A percentile compares a stretch with the other conserved stretches of the same genome.
These are phyloP conservation scores for Geum urbanum DNA, from an alignment of 306 rosid genomes.

Conservation along the genomic window DNA sequence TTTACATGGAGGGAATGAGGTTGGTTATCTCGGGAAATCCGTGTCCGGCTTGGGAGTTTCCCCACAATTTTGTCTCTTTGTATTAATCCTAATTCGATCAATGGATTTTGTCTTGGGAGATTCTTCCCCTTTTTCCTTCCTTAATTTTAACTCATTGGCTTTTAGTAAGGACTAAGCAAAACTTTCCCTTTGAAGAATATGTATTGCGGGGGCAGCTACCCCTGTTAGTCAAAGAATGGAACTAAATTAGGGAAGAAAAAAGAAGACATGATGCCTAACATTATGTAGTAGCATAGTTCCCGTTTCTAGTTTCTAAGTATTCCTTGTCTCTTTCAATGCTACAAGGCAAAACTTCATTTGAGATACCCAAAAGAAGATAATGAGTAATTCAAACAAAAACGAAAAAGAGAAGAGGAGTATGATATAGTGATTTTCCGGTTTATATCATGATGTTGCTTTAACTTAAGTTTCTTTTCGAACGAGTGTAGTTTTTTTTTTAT, in stretches of 20 bases:
- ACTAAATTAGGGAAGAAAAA: neutral
- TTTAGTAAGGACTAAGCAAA: neutral
- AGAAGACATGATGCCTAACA: neutral
- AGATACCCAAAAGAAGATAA: too few relatives aligned
- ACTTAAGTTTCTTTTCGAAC: too few relatives aligned
- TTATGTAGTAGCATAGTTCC: too few relatives aligned
- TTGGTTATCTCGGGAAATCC: neutral
- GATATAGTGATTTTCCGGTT: too few relatives aligned
- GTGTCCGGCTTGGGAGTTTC: neutral
- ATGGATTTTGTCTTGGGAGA: neutral
- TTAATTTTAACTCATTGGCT: neutral
- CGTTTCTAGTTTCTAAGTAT: too few relatives aligned
- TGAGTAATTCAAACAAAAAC: too few relatives aligned
- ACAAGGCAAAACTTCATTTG: too few relatives aligned
- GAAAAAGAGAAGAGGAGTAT: too few relatives aligned
- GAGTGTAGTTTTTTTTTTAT: too few relatives aligned
- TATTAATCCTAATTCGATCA: neutral
- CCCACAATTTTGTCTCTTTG: neutral
- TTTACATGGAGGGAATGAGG: neutral
- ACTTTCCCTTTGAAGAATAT: neutral
- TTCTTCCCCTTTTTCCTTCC: neutral
- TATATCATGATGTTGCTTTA: too few relatives aligned
- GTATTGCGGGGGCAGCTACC: neutral
- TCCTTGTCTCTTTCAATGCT: too few relatives aligned
- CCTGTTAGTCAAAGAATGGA: neutral